These are phyloP conservation scores for Ceratocystis papillata DNA, from an alignment of 2,329 filamentous ascomycete genomes.

Conservation along the genomic window DNA sequence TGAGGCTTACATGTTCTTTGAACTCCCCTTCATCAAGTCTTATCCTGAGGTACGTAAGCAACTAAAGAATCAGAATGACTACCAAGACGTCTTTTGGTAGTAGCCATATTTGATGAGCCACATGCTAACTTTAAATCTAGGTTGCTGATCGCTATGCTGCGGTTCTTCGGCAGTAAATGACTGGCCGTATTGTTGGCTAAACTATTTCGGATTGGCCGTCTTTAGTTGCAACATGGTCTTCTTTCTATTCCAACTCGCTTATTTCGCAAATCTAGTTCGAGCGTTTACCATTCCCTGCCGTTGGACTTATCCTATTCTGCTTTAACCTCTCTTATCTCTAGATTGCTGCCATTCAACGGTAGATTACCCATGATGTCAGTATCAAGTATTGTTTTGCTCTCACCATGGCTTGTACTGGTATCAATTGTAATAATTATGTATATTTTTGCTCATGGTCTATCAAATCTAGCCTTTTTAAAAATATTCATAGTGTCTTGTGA, in stretches of 20 bases:
- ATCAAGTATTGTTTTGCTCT: neutral
- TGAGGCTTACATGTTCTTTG: slow-evolving; percentile 77
- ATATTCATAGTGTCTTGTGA: no score
- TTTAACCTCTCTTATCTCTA: neutral
- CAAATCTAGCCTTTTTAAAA: neutral
- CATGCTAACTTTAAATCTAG: slow-evolving; percentile 24
- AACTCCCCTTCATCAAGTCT: slow-evolving; percentile 81
- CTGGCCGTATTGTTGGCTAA: neutral
- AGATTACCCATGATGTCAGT: neutral
- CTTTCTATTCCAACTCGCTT: neutral
- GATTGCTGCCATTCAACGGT: neutral
- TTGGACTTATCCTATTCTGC: neutral
- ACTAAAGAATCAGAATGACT: no score
- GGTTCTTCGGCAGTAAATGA: slow-evolving; percentile 26
- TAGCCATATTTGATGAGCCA: no score
- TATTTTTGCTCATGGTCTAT: neutral
- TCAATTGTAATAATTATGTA: slow-evolving; percentile 5
- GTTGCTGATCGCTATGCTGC: slow-evolving; percentile 31
- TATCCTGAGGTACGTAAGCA: slow-evolving; percentile 60
- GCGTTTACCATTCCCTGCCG: neutral
- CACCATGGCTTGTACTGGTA: neutral
- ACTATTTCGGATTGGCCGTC: neutral
- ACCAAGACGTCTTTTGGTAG: no score
- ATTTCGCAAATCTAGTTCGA: neutral
- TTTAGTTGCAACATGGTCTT: neutral